Evolutionary conservation across 1,284 basidiomycete genomes (phyloP).

Genomic region (Marasmius fiardii): DNA sequence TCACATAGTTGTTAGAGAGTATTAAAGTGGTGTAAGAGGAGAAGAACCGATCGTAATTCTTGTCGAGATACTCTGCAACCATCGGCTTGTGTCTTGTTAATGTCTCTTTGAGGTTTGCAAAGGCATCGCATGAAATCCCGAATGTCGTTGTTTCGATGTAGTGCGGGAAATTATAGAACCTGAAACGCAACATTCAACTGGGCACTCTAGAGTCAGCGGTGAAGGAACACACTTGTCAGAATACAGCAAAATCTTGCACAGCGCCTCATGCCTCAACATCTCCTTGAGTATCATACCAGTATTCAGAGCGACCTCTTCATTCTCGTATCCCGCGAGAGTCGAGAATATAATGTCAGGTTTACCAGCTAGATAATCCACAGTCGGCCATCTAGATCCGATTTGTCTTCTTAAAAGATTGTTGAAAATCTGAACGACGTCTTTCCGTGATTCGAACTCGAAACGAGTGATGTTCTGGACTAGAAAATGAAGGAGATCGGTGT

Average conservation of each 20-base stretch:
- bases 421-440: slow-evolving; percentile 97
- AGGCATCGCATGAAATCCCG: slow-evolving; percentile 97
- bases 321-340: slow-evolving; percentile 86
- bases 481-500: slow-evolving; percentile 80
- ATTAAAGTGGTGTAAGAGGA: slow-evolving; percentile 91
- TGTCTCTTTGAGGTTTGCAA: slow-evolving; percentile 95
- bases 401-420: slow-evolving; percentile 93
- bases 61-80: slow-evolving; percentile 95
- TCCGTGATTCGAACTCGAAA: slow-evolving; percentile 95
- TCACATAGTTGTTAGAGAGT: slow-evolving; percentile 94
- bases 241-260: slow-evolving; percentile 89
- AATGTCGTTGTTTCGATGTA: slow-evolving; percentile 99
- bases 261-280: slow-evolving; percentile 91
- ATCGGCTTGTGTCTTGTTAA: slow-evolving; percentile 95
- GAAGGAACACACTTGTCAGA: slow-evolving; percentile 78
- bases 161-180: slow-evolving; percentile 95
- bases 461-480: slow-evolving; percentile 81
- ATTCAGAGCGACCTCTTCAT: slow-evolving; percentile 94
- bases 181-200: slow-evolving; percentile 27
- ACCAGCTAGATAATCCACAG: slow-evolving; percentile 88
- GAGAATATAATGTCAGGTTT: slow-evolving; percentile 90
- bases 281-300: slow-evolving; percentile 98
- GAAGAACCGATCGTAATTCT: slow-evolving; percentile 98
- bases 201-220: neutral
- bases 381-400: slow-evolving; percentile 91